Base-by-base conservation (phyloP, 306 rosid genomes). In the Astragalus membranaceus region DNA sequence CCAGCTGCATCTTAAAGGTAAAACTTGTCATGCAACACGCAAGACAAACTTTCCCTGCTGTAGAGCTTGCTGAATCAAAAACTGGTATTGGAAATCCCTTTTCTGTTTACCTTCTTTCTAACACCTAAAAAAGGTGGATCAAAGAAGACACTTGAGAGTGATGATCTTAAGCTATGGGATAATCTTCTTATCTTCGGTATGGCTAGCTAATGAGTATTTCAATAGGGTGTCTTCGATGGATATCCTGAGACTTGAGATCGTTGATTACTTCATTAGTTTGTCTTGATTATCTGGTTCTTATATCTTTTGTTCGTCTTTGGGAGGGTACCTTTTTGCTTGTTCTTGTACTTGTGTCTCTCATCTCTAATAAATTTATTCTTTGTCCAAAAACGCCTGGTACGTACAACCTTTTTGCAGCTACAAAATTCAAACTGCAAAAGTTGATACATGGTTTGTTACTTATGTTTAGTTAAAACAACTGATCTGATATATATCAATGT, bases 21-120 rank as follows among this genome's bases (percentile, higher is more conserved):
- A 52, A 37, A 13, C 56, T 26, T 62, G 55, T 68, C 49, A 51
- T 53, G 32, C 0, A 33, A 63, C 49, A 51, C 58, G 32, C 0
- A 33, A 63, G 72, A 66, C 78, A 51, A 69, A 74, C 53, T 63
- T 69, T 37, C 70, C 56, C 43, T 47, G 52, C 64, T 48, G 63
- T 66, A 5, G 53, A 73, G 14, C 75, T 73, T 20, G 60, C 47
- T 20, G 78, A 74, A 37, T 60, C 73, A 8, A 81, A 85, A 67
- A 50, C 81, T 53, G 93, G 89, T 85, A 84, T 55, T 57, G 48
- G 63, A 58, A 61, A n/a, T 47, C 33, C 46, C 7, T 61, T 66
- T 62, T 60, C 41, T 42, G 58, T 60, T 51, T 59, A 33, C 65
- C 59, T 62, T 55, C 61, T 47, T 36, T 62, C 66, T 8, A 54